Evolutionary conservation across 495 filamentous ascomycete species (phyloP), one percentile per base, ranked within the genome.

Genomic region (Daldinia loculata): DNA sequence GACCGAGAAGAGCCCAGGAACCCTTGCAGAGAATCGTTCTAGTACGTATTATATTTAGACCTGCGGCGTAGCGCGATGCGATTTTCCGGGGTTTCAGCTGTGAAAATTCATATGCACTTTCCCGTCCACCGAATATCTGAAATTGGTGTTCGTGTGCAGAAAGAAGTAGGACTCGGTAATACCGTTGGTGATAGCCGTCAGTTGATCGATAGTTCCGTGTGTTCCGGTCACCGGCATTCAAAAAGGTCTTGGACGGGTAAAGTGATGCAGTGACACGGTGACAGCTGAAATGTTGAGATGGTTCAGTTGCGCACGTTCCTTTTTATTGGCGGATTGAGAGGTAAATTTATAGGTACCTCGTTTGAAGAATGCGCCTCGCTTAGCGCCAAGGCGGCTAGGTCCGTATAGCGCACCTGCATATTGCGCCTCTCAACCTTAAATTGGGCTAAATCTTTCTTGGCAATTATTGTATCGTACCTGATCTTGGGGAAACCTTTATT

Each of bases 301-400:
- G 59, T 41, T 45, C 34, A 7, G 50, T 61, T 51, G 52, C 4
- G 36, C n/a, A 36, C 15, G 19, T 52, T 19, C 17, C 24, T 2
- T 56, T 56, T 56, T 61, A 61, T 56, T 61, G 57, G 57, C 17
- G 39, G 30, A 55, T 34, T 11, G 12, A 48, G n/a, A n/a, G n/a
- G 17, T 41, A 32, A 7, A 32, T n/a, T n/a, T n/a, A n/a, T 8
- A 32, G 15, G 15, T 41, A 39, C 17, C 0, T 39, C 9, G 8
- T 14, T 29, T 17, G 34, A 14, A 53, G 24, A 53, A n/a, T n/a
- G 26, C 12, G 15, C 26, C 41, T 29, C 12, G 15, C 26, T 17
- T 29, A 4, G 2, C 11, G 67, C 67, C 61, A 64, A 70, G 67
- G n/a, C 67, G 67, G 67, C n/a, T 60, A 55, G 67, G 5, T 56